Evolutionary conservation across 1,139 yeast genomes (phyloP), one percentile per base, ranked within the genome.

Genomic region (Yamadazyma kanchanaburiensis): DNA sequence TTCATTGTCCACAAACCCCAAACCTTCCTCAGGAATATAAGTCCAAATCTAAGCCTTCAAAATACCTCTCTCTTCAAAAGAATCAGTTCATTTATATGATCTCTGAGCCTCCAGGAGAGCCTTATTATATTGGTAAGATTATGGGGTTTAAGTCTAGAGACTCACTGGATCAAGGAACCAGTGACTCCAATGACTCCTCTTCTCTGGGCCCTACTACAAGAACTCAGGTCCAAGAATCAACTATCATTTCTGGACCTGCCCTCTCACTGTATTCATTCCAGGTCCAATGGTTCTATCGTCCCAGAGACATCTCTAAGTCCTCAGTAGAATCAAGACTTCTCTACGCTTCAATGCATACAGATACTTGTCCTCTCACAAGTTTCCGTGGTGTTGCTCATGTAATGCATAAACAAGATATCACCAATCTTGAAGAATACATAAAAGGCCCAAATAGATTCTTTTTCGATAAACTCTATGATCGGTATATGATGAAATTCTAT

Each of bases 21-120:
- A 4, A 14, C 12, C 22, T 33, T 5, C 37, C 40, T 10, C 25
- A 20, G 22, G 28, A 26, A 15, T 28, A 32, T 14, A 42, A 31
- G 33, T 20, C 40, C 39, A 13, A 38, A 16, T 25, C 33, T 26
- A 33, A 39, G 36, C 36, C 26, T n/a, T 34, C 21, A 13, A 46
- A 56, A 26, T 31, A 37, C 39, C 58, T 58, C 31, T 50, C 47
- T 24, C 40, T 75, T 13, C 41, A 42, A 6, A 74, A 74, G 37
- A 77, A 75, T 15, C 95, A 89, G 35, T 80, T 71, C 41, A 82
- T 89, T 5, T 89, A 85, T 52, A 79, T 91, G 77, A 70, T 88
- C 15, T 80, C 94, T 40, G 96, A 87, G 52, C 96, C 96, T 1
- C 91, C 96, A 0, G 94, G 95, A 1, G 97, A 89, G 46, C 96